Percentiles rank a stretch among this genome's conserved stretches.
phyloP scores from a whole-genome alignment of 805 yeast genomes.

The Monosporozyma unispora region DNA sequence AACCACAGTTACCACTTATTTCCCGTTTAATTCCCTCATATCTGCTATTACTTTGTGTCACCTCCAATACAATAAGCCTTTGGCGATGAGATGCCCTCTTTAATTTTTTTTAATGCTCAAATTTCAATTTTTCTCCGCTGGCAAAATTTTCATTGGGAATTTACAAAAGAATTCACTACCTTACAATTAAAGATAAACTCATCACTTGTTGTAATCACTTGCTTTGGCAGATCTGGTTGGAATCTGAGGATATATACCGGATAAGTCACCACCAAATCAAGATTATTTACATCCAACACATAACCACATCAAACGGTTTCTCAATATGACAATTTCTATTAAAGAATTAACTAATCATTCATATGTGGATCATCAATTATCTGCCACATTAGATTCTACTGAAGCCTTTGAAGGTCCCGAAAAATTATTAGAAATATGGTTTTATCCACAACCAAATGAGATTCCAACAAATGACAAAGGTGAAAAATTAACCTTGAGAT shows the following conservation, averaged over 20 bases:
- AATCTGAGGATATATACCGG: background rate
- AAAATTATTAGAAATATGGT: constrained; percentile 85
- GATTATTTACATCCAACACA: background rate
- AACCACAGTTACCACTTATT: no score
- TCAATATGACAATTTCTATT: constrained; percentile 28
- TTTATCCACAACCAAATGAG: constrained; percentile 42
- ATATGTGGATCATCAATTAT: constrained; percentile 69
- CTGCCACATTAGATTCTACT: constrained; percentile 74
- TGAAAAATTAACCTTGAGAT: constrained; percentile 42
- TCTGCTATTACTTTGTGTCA: background rate
- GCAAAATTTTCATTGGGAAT: background rate
- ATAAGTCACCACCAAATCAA: background rate
- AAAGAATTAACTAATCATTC: constrained; percentile 33
- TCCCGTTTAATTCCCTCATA: no score
- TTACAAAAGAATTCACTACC: background rate
- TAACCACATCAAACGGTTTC: background rate
- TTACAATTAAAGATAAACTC: background rate
- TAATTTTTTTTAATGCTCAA: background rate
- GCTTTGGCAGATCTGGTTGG: background rate
- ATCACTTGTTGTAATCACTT: background rate
- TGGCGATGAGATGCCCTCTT: background rate
- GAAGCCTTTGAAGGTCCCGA: constrained; percentile 97
- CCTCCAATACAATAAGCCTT: background rate
- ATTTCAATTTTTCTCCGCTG: background rate
- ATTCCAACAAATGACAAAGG: constrained; percentile 23